phyloP scores from a whole-genome alignment of 257 asterid species.

The Solanum paucissectum region DNA sequence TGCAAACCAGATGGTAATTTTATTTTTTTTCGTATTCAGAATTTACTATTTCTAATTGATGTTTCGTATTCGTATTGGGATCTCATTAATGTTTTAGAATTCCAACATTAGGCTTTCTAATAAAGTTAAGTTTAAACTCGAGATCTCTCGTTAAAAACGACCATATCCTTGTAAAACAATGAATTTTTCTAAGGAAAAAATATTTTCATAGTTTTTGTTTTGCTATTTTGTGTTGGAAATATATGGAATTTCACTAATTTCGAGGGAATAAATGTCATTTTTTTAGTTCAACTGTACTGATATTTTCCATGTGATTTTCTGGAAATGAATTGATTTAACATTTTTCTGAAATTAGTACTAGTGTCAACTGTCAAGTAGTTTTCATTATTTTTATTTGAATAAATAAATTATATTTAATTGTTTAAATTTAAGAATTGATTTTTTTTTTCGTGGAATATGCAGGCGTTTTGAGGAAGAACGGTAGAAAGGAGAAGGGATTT shows the following conservation, averaged over 20 bases:
- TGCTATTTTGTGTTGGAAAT: not conserved
- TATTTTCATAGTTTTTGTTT: not conserved
- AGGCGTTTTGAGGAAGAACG: slow-evolving; percentile 24
- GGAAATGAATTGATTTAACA: not conserved
- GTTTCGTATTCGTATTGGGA: not conserved
- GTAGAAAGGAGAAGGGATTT: slow-evolving; percentile 24
- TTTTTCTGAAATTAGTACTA: not conserved
- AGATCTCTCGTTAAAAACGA: not conserved
- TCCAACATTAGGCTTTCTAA: too few species aligned
- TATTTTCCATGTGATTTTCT: not conserved
- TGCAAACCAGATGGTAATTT: slow-evolving; percentile 40
- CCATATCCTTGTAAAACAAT: too few species aligned
- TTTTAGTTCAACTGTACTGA: not conserved
- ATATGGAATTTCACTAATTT: not conserved
- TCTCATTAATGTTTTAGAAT: not conserved
- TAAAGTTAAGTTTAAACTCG: accelerated
- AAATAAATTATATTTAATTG: not conserved
- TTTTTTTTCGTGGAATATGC: not conserved
- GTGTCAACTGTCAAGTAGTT: not conserved
- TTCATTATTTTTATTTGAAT: not conserved
- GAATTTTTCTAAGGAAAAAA: not conserved
- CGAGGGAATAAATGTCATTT: not conserved
- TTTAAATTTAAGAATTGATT: not conserved
- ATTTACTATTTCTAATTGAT: too few species aligned
- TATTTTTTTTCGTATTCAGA: not conserved